These are phyloP conservation scores for Tylopilus vinaceipallidus DNA, from an alignment of 768 basidiomycete genomes.

Conservation along the genomic window DNA sequence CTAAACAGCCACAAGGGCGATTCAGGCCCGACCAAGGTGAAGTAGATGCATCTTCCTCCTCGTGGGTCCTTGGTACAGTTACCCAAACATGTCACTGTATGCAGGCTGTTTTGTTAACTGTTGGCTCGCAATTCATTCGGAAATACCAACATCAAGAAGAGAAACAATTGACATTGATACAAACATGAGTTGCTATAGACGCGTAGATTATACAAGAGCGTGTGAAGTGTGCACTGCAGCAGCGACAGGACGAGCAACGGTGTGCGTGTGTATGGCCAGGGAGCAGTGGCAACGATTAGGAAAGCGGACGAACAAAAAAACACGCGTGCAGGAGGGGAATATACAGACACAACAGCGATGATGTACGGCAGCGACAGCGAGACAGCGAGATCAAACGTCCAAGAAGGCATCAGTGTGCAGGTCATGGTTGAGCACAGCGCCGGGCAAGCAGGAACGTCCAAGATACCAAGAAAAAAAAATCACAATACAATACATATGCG, in stretches of 20 bases:
- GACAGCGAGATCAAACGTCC: slow-evolving; percentile 12
- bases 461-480: slow-evolving; percentile 23
- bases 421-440: slow-evolving; percentile 6
- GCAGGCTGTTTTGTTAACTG: no score
- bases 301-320: slow-evolving; percentile 1
- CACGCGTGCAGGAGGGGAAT: slow-evolving; percentile 5
- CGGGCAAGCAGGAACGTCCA: slow-evolving; percentile 14
- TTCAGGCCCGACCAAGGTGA: no score
- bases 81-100: not conserved
- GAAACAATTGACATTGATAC: slow-evolving; percentile 19
- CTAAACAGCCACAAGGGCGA: no score
- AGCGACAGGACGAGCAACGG: slow-evolving; percentile 1
- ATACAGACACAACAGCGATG: slow-evolving; percentile 13
- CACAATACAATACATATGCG: slow-evolving; percentile 17
- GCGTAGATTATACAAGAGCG: slow-evolving; percentile 17
- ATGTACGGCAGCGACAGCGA: slow-evolving; percentile 19
- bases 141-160: no score
- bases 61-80: no score
- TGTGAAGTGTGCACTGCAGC: slow-evolving; percentile 1
- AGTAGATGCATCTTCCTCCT: no score
- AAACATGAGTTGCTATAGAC: slow-evolving; percentile 14
- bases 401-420: slow-evolving; percentile 24
- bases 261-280: not conserved
- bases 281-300: not conserved
- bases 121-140: no score